Conservation (phyloP, 371 early-diverging fungal genomes). For the Rhizopus delemar region DNA sequence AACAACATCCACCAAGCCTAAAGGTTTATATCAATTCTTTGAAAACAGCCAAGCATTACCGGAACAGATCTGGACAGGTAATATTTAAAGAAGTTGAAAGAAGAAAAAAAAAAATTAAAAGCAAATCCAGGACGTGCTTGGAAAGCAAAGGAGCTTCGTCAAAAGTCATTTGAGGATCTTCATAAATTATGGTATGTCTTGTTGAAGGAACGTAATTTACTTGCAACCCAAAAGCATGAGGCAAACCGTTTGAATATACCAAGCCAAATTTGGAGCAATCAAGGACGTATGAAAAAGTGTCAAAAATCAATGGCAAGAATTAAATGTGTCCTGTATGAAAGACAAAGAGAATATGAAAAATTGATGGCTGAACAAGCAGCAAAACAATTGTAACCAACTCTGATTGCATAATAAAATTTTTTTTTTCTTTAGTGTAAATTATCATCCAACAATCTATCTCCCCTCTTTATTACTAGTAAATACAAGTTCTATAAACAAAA, state of each 20-base stretch:
- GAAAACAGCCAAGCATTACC: constrained; percentile 76
- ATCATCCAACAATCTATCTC: no score
- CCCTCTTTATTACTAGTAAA: no score
- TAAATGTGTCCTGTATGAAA: constrained; percentile 89
- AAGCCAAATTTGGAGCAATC: constrained; percentile 69
- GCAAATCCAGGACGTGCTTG: constrained; percentile 80
- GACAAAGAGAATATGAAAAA: constrained; percentile 70
- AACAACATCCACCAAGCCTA: constrained; percentile 16
- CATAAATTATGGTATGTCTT: constrained; percentile 96
- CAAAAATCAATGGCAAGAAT: constrained; percentile 93
- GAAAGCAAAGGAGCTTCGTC: constrained; percentile 86
- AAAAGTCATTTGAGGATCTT: constrained; percentile 94
- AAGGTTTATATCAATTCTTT: constrained; percentile 89
- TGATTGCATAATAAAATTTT: no score
- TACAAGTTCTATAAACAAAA: no score
- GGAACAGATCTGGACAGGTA: constrained; percentile 68
- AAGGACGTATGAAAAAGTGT: constrained; percentile 78
- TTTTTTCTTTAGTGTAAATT: no score
- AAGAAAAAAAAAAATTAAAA: constrained; percentile 4
- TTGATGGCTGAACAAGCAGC: constrained; percentile 25
- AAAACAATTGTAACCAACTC: no score
- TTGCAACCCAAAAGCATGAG: constrained; percentile 87
- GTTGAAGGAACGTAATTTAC: constrained; percentile 91
- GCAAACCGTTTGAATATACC: constrained; percentile 69
- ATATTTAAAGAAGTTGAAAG: background rate